These are phyloP conservation scores for Kernera saxatilis DNA, from an alignment of 345 rosid species.

Conservation along the genomic window DNA sequence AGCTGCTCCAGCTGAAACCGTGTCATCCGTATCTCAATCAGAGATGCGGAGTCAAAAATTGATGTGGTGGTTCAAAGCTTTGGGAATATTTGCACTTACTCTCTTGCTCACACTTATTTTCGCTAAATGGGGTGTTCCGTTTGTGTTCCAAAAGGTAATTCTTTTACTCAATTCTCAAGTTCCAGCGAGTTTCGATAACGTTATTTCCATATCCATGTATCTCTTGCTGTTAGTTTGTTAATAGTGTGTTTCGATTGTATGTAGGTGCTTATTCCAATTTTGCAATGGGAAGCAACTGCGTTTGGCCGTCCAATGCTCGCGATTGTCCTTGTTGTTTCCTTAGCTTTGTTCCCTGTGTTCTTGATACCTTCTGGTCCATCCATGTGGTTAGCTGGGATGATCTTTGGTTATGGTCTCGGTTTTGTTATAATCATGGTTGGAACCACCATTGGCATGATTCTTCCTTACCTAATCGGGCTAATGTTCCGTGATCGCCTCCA, in stretches of 20 bases:
- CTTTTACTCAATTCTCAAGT: not conserved
- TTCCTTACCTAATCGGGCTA: slow-evolving; percentile 78
- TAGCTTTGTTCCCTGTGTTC: slow-evolving; percentile 90
- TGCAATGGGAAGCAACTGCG: slow-evolving; percentile 98
- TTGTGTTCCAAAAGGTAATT: slow-evolving; percentile 64
- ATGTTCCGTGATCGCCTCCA: slow-evolving; percentile 85
- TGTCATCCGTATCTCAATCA: slow-evolving; percentile 28
- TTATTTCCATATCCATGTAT: not conserved
- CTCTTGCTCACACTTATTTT: slow-evolving; percentile 38
- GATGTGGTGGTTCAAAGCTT: slow-evolving; percentile 65
- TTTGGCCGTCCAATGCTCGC: slow-evolving; percentile 97
- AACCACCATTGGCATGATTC: slow-evolving; percentile 88
- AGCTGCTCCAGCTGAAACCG: slow-evolving; percentile 28
- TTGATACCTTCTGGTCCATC: slow-evolving; percentile 98
- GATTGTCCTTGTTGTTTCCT: slow-evolving; percentile 69
- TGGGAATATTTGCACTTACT: slow-evolving; percentile 26
- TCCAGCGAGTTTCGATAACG: not conserved
- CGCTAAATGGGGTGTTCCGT: slow-evolving; percentile 81
- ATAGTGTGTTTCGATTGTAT: slow-evolving; percentile 27
- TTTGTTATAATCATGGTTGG: slow-evolving; percentile 92
- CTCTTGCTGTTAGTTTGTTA: too few relatives aligned
- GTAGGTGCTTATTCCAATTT: slow-evolving; percentile 75
- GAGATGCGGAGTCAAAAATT: slow-evolving; percentile 21
- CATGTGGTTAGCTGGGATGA: slow-evolving; percentile 99
- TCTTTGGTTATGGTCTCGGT: slow-evolving; percentile 90